Base-by-base conservation (phyloP, 2,329 filamentous ascomycete genomes). In the Lachnellula subtilissima region DNA sequence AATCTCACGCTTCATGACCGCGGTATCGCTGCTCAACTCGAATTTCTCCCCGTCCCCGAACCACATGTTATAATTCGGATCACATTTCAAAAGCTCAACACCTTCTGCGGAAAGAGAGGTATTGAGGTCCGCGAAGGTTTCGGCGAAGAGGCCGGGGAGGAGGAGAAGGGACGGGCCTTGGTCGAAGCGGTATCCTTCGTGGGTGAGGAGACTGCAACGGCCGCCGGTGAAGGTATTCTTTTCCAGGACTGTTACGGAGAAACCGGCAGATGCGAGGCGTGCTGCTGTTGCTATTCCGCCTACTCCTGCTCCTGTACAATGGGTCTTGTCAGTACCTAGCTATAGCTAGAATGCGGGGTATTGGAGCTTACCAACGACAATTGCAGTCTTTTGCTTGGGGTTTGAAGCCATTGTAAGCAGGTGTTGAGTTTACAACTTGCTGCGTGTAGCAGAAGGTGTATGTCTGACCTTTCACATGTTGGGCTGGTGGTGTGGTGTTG, bases 21-120 rank as follows among this genome's bases (percentile, higher is more conserved):
- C 76, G 40, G 87, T 74, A 66, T 91, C 86, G n/a, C 83, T 85
- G 4, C 82, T 84, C 28, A 88, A 74, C 59, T 80, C 76, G 67
- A 90, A 86, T 11, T 70, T 73, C 60, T 82, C 80, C 51, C 83
- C 84, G 68, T 90, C 87, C 14, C 82, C 76, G 67, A 90, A 91
- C 78, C 84, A 88, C 57, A 91, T 77, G 53, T 83, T 82, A 75
- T 91, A 91, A 68, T 91, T 91, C 1, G 86, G 85, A 50, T 88
- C 83, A 70, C 87, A 91, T 73, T 87, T 88, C 23, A 87, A 67
- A 4, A 91, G 73, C 48, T 85, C 72, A 1, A 91, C 78, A n/a
- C 83, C 85, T 67, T 89, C 87, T 0, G 74, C 76, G 59, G 82
- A 77, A 12, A 90, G 74, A 9, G 79, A 81, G 5, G 86, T 90